Base-by-base conservation (phyloP, 495 filamentous ascomycete species). In the Hypoxylon subgilvum region DNA sequence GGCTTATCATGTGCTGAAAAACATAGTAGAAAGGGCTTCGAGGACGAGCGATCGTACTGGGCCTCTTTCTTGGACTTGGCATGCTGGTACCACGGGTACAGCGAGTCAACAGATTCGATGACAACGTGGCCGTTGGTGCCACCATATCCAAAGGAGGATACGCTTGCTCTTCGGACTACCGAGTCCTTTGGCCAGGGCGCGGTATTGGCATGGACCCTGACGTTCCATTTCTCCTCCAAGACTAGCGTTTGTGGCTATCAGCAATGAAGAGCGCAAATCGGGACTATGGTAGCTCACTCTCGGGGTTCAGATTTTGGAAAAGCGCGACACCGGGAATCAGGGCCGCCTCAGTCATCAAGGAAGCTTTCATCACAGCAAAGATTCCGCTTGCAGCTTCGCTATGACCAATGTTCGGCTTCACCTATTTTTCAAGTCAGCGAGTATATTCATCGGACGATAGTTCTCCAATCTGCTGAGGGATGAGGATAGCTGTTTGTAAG, bases 301-400 rank as follows among this genome's bases (percentile, higher is more conserved):
- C 69, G 13, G 82, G 74, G 40, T 84, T 88, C 0, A 80, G 68
- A 7, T 74, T 72, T 65, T 78, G 66, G 44, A 86, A 76, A 30
- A 76, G 71, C 9, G 81, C 59, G 63, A 75, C 75, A 10, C 76
- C 72, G 6, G 72, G 68, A 49, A 81, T 75, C 47, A 73, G 70
- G 19, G 74, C 76, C 38, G 74, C 72, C 49, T 86, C 80, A 7
- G 85, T 70, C 72, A 80, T 80, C 55, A 84, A 46, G 1, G 76
- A 69, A 0, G 77, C 76, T 60, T 87, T 86, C 49, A 86, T 82
- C 2, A 86, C 59, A 1, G 76, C 77, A 1, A 78, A 73, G 30
- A 87, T 72, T 0, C 81, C 72, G 21, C 65, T 69, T 0, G 69
- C 67, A 0, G 65, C 65, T 44, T 79, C 74, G 1, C 67, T 65